These are phyloP conservation scores for Colletotrichum theobromicola DNA, from an alignment of 2,329 filamentous ascomycete genomes.

Conservation along the genomic window DNA sequence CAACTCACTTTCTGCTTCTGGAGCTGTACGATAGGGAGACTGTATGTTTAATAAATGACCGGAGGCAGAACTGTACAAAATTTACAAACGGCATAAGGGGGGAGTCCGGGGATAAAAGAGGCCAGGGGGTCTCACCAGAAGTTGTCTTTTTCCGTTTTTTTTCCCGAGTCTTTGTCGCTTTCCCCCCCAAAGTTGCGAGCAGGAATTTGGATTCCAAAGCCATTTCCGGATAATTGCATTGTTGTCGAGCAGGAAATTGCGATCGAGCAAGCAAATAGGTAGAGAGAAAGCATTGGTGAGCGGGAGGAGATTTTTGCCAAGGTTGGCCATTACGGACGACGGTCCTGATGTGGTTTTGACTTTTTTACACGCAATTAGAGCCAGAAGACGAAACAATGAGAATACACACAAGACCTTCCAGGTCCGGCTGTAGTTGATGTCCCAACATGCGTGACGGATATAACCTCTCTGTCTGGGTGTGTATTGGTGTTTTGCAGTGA, in stretches of 20 bases:
- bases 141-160: neutral
- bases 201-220: constrained; percentile 14
- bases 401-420: neutral
- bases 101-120: constrained; percentile 17
- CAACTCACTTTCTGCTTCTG: constrained; percentile 7
- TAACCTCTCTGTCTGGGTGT: neutral
- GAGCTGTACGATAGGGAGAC: constrained; percentile 17
- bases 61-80: constrained; percentile 21
- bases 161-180: neutral
- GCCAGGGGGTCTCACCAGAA: constrained; percentile 11
- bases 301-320: neutral
- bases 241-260: constrained; percentile 14
- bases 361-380: neutral
- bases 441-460: neutral
- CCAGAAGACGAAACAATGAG: neutral
- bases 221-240: constrained; percentile 21
- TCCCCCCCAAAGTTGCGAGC: neutral
- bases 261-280: constrained; percentile 1
- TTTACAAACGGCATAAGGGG: constrained; percentile 8
- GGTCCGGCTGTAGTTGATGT: neutral
- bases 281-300: neutral
- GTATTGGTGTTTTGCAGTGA: too few relatives aligned
- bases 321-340: neutral
- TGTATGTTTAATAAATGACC: constrained; percentile 20
- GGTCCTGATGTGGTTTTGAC: neutral